Evolutionary conservation across 148 eudicot species (phyloP).

Genomic region (Arbutus unedo): DNA sequence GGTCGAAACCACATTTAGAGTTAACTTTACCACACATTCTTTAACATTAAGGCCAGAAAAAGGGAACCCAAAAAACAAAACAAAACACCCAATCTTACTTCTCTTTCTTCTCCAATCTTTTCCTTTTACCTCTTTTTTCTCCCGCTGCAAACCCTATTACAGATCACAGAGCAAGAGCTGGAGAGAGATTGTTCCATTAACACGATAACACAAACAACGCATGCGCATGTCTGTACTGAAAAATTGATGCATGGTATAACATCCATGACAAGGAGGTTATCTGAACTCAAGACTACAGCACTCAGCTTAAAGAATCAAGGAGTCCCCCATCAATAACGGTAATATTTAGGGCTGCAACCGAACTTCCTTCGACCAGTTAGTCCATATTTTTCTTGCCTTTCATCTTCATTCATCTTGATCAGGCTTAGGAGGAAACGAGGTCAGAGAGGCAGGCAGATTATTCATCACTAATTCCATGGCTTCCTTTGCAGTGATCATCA

Average conservation of each 20-base stretch:
- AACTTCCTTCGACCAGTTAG: conserved; percentile 13
- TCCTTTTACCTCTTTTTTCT: too few species aligned
- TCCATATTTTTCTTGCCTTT: conserved; percentile 15
- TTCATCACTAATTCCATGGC: conserved; percentile 7
- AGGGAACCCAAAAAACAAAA: too few species aligned
- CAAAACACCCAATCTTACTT: too few species aligned
- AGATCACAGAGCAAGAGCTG: too few species aligned
- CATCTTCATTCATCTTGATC: neutral
- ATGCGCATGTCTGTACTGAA: neutral
- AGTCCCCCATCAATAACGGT: neutral
- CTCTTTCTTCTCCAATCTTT: too few species aligned
- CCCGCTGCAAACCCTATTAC: too few species aligned
- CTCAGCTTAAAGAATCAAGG: neutral
- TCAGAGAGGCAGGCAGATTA: conserved; percentile 23
- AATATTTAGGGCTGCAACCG: conserved; percentile 4
- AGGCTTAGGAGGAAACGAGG: conserved; percentile 14
- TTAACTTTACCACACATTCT: too few species aligned
- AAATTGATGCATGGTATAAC: neutral
- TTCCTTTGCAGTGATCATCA: conserved; percentile 15
- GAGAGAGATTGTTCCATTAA: too few species aligned
- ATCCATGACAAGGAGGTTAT: neutral
- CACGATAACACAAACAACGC: too few species aligned
- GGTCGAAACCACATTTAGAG: too few species aligned
- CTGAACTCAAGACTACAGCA: neutral
- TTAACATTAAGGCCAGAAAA: too few species aligned